Conservation (phyloP, 179 eudicot genomes). For the Monotropa hypopitys region DNA sequence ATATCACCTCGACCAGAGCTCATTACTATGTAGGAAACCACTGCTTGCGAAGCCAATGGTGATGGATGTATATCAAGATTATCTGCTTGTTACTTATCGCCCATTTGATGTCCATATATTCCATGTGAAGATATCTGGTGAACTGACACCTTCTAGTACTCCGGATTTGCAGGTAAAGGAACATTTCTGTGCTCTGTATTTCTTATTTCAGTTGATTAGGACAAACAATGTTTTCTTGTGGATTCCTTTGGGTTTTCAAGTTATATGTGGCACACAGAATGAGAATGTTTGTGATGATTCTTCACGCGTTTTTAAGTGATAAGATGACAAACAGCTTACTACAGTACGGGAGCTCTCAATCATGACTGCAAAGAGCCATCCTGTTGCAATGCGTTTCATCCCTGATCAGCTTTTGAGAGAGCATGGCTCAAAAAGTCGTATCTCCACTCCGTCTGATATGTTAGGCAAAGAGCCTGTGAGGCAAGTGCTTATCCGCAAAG, state of each 20-base stretch:
- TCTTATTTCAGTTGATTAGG: constrained; percentile 2
- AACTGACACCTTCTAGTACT: constrained; percentile 67
- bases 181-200: not conserved
- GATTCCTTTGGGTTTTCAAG: not conserved
- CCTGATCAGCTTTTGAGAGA: constrained; percentile 70
- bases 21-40: constrained; percentile 65
- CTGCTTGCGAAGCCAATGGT: constrained; percentile 85
- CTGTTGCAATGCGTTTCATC: constrained; percentile 85
- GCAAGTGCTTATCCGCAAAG: constrained; percentile 22
- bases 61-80: constrained; percentile 90
- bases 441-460: constrained; percentile 22
- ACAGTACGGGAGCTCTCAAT: constrained; percentile 99
- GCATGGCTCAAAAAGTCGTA: constrained; percentile 18
- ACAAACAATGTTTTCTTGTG: not conserved
- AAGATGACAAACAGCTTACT: constrained; percentile 99
- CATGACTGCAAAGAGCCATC: constrained; percentile 97
- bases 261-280: not conserved
- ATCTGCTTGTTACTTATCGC: constrained; percentile 76
- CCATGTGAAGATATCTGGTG: constrained; percentile 77
- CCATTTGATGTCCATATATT: constrained; percentile 91
- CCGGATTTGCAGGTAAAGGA: constrained; percentile 65
- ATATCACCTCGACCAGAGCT: constrained; percentile 98
- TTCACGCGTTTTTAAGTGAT: constrained; percentile 90
- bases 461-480: constrained; percentile 64
- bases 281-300: constrained; percentile 16